phyloP scores from a whole-genome alignment of 306 rosid genomes.

The Phaseolus lunatus region DNA sequence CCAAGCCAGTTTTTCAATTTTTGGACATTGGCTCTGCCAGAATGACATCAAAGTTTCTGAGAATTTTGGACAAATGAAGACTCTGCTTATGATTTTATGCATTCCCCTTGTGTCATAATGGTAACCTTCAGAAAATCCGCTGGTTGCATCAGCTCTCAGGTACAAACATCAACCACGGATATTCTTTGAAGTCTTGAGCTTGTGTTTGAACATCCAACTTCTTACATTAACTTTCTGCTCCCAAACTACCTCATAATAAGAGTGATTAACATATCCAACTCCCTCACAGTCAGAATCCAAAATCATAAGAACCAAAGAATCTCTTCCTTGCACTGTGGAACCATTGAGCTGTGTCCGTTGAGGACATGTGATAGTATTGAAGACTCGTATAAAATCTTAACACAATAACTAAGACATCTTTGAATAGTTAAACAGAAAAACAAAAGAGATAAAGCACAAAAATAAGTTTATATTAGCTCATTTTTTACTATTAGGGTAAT shows the following conservation, averaged over 20 bases:
- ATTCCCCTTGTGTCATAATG: slow-evolving; percentile 87
- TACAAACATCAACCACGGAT: slow-evolving; percentile 91
- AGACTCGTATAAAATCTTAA: too few relatives aligned
- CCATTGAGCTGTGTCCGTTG: slow-evolving; percentile 53
- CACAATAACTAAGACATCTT: too few relatives aligned
- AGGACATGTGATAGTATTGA: too few relatives aligned
- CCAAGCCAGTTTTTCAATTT: neutral
- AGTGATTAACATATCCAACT: slow-evolving; percentile 45
- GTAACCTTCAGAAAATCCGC: slow-evolving; percentile 88
- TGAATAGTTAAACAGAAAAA: too few relatives aligned
- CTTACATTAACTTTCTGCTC: slow-evolving; percentile 73
- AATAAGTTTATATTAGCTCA: too few relatives aligned
- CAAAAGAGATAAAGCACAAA: too few relatives aligned
- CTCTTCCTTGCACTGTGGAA: slow-evolving; percentile 59
- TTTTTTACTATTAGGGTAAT: too few relatives aligned
- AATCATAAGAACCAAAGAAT: slow-evolving; percentile 76
- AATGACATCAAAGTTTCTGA: slow-evolving; percentile 58
- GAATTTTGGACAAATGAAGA: neutral
- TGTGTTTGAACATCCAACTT: slow-evolving; percentile 76
- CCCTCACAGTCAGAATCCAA: slow-evolving; percentile 48
- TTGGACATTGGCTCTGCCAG: slow-evolving; percentile 2
- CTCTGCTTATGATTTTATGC: slow-evolving; percentile 69
- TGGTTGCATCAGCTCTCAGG: slow-evolving; percentile 84
- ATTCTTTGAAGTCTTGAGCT: slow-evolving; percentile 73
- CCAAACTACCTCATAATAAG: slow-evolving; percentile 79